phyloP scores from a whole-genome alignment of 2,329 filamentous ascomycete genomes.

The Dactylellina haptotyla region DNA sequence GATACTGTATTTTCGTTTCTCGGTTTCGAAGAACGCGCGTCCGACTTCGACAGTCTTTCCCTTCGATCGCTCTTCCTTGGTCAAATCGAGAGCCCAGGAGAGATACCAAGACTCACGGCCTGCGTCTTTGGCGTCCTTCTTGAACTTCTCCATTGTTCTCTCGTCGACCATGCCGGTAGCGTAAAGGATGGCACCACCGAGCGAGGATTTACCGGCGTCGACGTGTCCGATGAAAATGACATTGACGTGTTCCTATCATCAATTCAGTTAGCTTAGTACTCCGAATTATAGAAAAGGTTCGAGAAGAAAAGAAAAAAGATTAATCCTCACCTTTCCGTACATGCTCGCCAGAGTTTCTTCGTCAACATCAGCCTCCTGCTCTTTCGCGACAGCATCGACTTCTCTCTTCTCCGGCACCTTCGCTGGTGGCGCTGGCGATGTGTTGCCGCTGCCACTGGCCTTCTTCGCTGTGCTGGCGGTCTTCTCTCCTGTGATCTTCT shows the following conservation, averaged over 20 bases:
- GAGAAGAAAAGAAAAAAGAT: too few species aligned
- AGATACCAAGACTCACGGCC: constrained; percentile 99
- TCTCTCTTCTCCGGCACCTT: constrained; percentile 66
- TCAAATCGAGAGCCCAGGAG: constrained; percentile 97
- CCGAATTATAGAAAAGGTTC: too few species aligned
- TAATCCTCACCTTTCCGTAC: constrained; percentile 84
- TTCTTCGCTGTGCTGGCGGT: constrained; percentile 70
- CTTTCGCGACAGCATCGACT: constrained; percentile 81
- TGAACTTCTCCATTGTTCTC: constrained; percentile 97
- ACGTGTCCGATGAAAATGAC: constrained; percentile 98
- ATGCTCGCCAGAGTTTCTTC: constrained; percentile 90
- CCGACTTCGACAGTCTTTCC: constrained; percentile 99
- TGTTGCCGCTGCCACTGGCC: constrained; percentile 78
- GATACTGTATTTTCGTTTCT: constrained; percentile 95
- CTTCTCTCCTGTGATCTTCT: constrained; percentile 75
- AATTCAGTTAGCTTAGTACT: background rate
- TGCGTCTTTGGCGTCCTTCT: constrained; percentile 92
- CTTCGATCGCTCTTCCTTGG: constrained; percentile 93
- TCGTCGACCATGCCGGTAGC: constrained; percentile 99
- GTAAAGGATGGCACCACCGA: constrained; percentile 92
- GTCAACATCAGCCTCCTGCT: constrained; percentile 77
- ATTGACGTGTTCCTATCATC: constrained; percentile 75
- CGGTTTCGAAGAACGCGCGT: constrained; percentile 94
- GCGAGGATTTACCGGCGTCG: constrained; percentile 95
- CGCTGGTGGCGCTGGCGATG: constrained; percentile 69